Evolutionary conservation across 2,329 filamentous ascomycete genomes (phyloP).

Genomic region (Scytalidium lignicola): DNA sequence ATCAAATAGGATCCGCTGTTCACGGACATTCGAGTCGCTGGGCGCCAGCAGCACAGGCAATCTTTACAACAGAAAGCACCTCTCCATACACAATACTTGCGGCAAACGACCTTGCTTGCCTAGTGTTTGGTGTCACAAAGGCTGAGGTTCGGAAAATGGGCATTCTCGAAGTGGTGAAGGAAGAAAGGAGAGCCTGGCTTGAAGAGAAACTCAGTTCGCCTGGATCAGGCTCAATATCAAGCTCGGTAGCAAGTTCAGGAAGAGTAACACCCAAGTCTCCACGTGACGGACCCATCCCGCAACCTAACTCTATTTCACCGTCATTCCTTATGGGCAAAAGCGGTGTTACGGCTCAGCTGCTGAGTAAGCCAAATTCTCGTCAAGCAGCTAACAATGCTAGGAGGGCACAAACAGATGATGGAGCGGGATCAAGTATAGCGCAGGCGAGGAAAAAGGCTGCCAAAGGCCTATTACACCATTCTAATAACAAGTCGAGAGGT

Average conservation of each 20-base stretch:
- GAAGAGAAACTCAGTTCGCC: conserved; percentile 74
- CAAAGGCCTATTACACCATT: conserved; percentile 51
- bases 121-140: conserved; percentile 98
- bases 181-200: conserved; percentile 84
- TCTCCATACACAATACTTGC: conserved; percentile 94
- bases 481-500: conserved; percentile 72
- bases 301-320: conserved; percentile 29
- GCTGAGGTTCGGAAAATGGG: conserved; percentile 92
- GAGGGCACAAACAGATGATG: conserved; percentile 62
- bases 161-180: conserved; percentile 89
- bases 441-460: conserved; percentile 34
- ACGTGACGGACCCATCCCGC: conserved; percentile 16
- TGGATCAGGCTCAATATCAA: conserved; percentile 38
- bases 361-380: conserved; percentile 68
- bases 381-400: conserved; percentile 39
- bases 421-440: conserved; percentile 42
- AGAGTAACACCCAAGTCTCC: conserved; percentile 15
- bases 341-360: conserved; percentile 80
- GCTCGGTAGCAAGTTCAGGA: conserved; percentile 7
- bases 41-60: conserved; percentile 87
- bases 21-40: conserved; percentile 89
- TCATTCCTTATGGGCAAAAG: conserved; percentile 63
- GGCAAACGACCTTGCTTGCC: conserved; percentile 91
- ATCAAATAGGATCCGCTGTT: conserved; percentile 49
- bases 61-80: conserved; percentile 90